Percentiles rank a stretch among this genome's conserved stretches.
phyloP scores from a whole-genome alignment of 257 asterid genomes.

The Plantago elongata region DNA sequence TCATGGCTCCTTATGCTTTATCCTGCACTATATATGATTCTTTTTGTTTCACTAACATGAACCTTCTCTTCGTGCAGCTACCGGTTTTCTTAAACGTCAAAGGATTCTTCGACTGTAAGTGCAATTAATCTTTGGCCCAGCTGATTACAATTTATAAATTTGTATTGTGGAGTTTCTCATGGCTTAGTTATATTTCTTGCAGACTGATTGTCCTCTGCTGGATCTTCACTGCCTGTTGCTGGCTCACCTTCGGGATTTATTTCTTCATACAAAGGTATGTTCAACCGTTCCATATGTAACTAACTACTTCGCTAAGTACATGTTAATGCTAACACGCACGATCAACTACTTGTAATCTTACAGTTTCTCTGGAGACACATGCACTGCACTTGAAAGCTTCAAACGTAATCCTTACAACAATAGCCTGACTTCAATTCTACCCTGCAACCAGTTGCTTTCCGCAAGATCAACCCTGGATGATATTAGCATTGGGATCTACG shows the following conservation, averaged over 20 bases:
- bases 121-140: background rate
- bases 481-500: constrained; percentile 50
- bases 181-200: constrained; percentile 13
- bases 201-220: constrained; percentile 59
- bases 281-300: background rate
- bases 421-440: constrained; percentile 75
- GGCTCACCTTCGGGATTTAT: constrained; percentile 66
- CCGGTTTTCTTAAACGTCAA: constrained; percentile 32
- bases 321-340: background rate
- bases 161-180: constrained; percentile 17
- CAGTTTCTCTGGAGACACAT: constrained; percentile 74
- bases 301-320: background rate
- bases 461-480: constrained; percentile 45
- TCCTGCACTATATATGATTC: background rate
- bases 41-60: background rate
- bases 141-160: background rate
- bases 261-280: constrained; percentile 58
- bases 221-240: constrained; percentile 52
- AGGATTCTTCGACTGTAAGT: constrained; percentile 32
- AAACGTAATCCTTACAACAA: constrained; percentile 71
- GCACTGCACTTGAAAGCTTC: constrained; percentile 69
- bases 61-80: constrained; percentile 27
- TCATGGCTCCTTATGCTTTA: background rate
- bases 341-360: background rate
- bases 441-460: constrained; percentile 65